These are phyloP conservation scores for Talaromyces ruber DNA, from an alignment of 495 filamentous ascomycete genomes.

Conservation along the genomic window DNA sequence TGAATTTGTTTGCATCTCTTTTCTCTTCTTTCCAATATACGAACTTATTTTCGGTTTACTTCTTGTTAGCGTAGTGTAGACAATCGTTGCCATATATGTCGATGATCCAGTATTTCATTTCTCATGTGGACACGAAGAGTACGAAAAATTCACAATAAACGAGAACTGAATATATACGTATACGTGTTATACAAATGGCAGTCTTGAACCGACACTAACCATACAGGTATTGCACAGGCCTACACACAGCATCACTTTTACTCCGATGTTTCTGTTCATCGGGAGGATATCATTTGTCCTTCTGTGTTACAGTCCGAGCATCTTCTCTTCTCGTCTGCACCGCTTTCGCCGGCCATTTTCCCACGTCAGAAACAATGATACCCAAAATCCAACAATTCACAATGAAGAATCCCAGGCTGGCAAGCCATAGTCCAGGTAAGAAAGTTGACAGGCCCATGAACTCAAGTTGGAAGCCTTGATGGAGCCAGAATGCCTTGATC, in stretches of 20 bases:
- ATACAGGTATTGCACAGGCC: too few species aligned
- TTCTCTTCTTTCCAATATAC: not conserved
- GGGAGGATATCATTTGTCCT: not conserved
- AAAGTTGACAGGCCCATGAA: slow-evolving; percentile 84
- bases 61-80: not conserved
- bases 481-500: slow-evolving; percentile 71
- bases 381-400: slow-evolving; percentile 85
- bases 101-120: not conserved
- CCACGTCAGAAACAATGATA: slow-evolving; percentile 65
- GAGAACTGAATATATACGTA: not conserved
- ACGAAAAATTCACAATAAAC: not conserved
- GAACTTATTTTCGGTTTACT: not conserved
- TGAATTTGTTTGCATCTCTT: not conserved
- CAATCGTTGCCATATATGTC: not conserved
- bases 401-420: slow-evolving; percentile 69
- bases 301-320: not conserved
- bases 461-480: slow-evolving; percentile 81
- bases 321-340: not conserved
- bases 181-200: not conserved
- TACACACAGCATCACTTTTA: too few species aligned
- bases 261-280: too few species aligned
- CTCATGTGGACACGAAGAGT: not conserved
- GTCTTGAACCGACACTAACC: too few species aligned
- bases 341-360: not conserved
- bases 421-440: slow-evolving; percentile 69